A percentile compares a stretch with the other conserved stretches of the same genome.
Conservation (phyloP, 305 asterid species). For the Solanum hybrid region DNA sequence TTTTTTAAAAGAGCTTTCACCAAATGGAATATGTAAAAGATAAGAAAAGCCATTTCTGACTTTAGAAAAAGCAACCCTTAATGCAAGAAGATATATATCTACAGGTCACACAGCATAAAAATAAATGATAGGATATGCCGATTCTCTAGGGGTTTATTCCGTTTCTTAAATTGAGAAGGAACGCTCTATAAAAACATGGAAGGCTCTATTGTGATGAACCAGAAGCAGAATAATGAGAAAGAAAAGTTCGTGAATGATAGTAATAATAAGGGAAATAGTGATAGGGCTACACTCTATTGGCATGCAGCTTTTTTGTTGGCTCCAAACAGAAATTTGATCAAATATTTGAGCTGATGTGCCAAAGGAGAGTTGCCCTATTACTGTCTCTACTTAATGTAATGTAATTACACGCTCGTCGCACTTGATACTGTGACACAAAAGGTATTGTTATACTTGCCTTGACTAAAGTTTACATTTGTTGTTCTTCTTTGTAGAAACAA, state of each 20-base stretch:
- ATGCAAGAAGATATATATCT: not conserved
- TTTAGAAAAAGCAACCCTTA: not conserved
- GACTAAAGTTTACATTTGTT: not conserved
- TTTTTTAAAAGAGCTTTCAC: not conserved
- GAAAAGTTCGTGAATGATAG: not conserved
- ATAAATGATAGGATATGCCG: conserved; percentile 29
- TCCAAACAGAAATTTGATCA: not conserved
- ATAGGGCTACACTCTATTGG: conserved; percentile 48
- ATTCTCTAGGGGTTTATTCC: conserved; percentile 26
- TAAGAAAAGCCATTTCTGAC: not conserved
- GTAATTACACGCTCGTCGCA: not conserved
- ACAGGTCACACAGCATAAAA: not conserved
- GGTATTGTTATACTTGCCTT: not conserved
- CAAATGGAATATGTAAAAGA: conserved; percentile 2
- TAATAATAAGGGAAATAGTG: conserved; percentile 27
- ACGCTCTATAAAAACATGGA: not conserved
- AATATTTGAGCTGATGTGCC: conserved; percentile 23
- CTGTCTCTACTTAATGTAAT: conserved; percentile 30
- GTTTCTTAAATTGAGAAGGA: not conserved
- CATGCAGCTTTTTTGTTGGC: conserved; percentile 12
- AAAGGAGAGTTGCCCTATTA: conserved; percentile 70
- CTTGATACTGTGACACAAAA: not conserved
- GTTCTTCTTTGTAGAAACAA: not conserved
- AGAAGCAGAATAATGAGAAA: not conserved
- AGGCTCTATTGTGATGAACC: not conserved